These are phyloP conservation scores for Samsoniella hepiali DNA, from an alignment of 2,329 filamentous ascomycete genomes.

Conservation along the genomic window DNA sequence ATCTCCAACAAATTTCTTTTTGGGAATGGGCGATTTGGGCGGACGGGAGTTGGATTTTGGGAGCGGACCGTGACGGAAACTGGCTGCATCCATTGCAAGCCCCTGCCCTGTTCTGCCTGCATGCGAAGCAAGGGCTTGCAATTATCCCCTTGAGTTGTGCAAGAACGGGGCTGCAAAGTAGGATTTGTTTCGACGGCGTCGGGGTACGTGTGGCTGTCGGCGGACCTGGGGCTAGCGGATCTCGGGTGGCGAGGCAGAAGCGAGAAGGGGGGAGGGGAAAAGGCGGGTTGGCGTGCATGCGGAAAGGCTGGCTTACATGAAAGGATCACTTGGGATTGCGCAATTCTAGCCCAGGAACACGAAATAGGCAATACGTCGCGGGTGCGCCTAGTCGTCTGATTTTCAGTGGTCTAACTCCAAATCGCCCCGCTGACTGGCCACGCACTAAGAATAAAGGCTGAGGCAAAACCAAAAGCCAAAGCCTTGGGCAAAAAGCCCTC, in stretches of 20 bases:
- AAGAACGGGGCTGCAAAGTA: neutral
- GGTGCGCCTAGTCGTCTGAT: constrained; percentile 15
- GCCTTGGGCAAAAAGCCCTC: neutral
- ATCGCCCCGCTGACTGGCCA: constrained; percentile 1
- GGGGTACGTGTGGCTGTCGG: constrained; percentile 14
- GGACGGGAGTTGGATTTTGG: neutral
- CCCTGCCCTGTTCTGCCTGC: too few species aligned
- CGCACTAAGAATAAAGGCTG: too few species aligned
- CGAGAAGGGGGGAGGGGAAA: neutral
- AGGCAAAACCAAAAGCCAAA: neutral
- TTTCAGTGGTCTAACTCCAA: constrained; percentile 9
- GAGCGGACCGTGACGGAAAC: neutral
- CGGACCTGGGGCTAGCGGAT: constrained; percentile 18
- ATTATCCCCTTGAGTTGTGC: constrained; percentile 15
- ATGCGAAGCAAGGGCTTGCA: constrained; percentile 6
- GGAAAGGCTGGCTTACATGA: constrained; percentile 10
- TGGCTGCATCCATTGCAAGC: neutral
- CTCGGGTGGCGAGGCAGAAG: constrained; percentile 10
- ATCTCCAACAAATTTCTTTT: neutral
- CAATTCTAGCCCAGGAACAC: constrained; percentile 13
- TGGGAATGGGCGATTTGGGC: neutral
- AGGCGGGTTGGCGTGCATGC: neutral
- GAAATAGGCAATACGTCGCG: constrained; percentile 14
- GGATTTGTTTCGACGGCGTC: neutral
- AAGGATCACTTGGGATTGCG: constrained; percentile 8